Evolutionary conservation across 129 eudicot species (phyloP), one percentile per base, ranked within the genome.

Genomic region (Chrysanthemum makinoi): DNA sequence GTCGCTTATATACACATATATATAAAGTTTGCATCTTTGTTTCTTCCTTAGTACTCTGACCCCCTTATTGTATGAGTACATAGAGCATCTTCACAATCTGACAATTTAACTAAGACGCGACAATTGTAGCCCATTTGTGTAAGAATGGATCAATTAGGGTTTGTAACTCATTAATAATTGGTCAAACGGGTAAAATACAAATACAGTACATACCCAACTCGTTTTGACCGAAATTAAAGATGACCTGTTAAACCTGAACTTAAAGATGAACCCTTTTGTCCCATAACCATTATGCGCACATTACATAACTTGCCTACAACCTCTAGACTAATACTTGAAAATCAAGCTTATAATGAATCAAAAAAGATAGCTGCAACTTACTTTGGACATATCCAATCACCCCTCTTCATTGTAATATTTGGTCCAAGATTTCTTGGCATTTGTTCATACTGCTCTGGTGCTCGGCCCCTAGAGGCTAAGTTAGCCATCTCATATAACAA

Each of bases 301-400:
- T 69, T 28, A n/a, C n/a, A 61, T 5, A 28, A 15, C 46, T 0
- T 13, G 66, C 66, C 47, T 3, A 62, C 14, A 6, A 62, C 66
- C 6, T 15, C 14, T 6, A 26, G n/a, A 62, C 10, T 5, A 28
- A 15, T 6, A 28, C 18, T 61, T 28, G n/a, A 28, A 62, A 17
- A 52, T n/a, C 20, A 50, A 12, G 0, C 2, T 60, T 14, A 22
- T 2, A 62, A 69, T 30, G 60, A 70, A 62, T 24, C 24, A 16
- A 62, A 60, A 54, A 61, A 18, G 24, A 46, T n/a, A n/a, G 17
- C 52, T 63, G 66, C 24, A 35, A 77, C 95, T 73, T 86, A 94
- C 97, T 81, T 87, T 62, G 82, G 79, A 80, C 99, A 87, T 72
- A 86, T 82, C 99, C 97, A 89, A 76, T 94, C 97, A 68, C 99